Base-by-base conservation (phyloP, 495 filamentous ascomycete genomes). In the Hyaloscypha variabilis region DNA sequence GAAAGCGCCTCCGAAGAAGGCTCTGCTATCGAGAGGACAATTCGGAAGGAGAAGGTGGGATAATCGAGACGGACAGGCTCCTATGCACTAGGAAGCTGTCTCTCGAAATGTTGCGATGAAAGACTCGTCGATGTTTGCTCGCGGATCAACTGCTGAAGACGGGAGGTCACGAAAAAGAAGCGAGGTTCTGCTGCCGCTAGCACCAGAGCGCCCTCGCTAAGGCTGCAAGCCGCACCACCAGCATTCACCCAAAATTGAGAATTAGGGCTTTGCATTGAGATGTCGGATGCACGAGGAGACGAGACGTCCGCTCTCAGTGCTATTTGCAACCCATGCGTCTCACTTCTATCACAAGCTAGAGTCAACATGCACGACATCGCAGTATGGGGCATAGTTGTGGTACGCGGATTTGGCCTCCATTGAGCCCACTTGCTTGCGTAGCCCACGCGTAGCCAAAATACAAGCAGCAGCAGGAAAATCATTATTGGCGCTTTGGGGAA, bases 1-100 rank as follows among this genome's bases (percentile, higher is more conserved):
- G 71, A 60, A 71, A 77, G 76, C 75, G 78, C 79, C 78, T 80
- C 77, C 75, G 73, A 77, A 75, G 74, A 78, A 78, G 79, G 77
- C 78, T 55, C 63, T 72, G 67, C 72, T 74, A 74, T 63, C 66
- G 65, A 70, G 65, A 57, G 65, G 63, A 72, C 72, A 74, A 74
- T 74, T 71, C 55, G 72, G 60, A 56, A 19, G 42, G n/a, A 49
- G 63, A n/a, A 21, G 30, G 13, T 58, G 23, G 28, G 30, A 63
- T 52, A 25, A 62, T 70, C 72, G 69, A 74, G 72, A 74, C 54
- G 60, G 67, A 74, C 72, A 74, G 72, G 58, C 59, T 70, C 72
- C 69, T 73, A 69, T 49, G n/a, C 8, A 49, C 28, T 66, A 72
- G 72, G 72, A 74, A 70, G 46, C 69, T 72, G 72, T 74, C 72